Base-by-base conservation (phyloP, 2,329 filamentous ascomycete genomes). In the Endoconidiophora polonica region DNA sequence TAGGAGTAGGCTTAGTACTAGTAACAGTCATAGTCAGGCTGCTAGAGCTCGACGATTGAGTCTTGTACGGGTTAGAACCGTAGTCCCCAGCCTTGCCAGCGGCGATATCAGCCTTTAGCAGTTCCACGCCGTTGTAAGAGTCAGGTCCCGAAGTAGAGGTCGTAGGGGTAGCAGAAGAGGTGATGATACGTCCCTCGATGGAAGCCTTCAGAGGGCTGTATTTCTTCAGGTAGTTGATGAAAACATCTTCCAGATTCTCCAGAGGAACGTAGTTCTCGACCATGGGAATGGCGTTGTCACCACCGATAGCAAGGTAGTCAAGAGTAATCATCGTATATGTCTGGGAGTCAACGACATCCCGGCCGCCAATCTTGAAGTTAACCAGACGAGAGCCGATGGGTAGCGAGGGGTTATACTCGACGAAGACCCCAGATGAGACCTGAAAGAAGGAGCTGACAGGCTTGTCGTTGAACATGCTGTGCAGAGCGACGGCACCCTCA, bases 251-350 rank as follows among this genome's bases (percentile, higher is more conserved):
- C 59, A 74, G 68, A 0, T 67, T 69, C 23, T 76, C 72, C 2
- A 77, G 64, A 4, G 63, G 65, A 26, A 67, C 61, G 42, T 71
- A 70, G 48, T 63, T 61, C 23, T 54, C 58, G 5, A 57, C 59
- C 1, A 56, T 40, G 4, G 26, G 44, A n/a, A 60, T 56, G 58
- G 81, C 74, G 57, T 79, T 80, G 56, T 82, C 79, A 12, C 77
- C 79, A 2, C 75, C 76, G 2, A 69, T 68, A 1, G 76, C 75
- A 0, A 82, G 55, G 56, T 81, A 82, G 56, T 81, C 77, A 1
- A 79, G 63, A 0, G 78, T 81, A 14, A 77, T 73, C 18, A 82
- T 60, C 9, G 66, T 69, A 59, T 82, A 82, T 24, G 68, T 63
- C 14, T 60, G 61, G 9, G 52, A 43, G 4, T 59, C 60, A 9